Evolutionary conservation across 306 rosid genomes (phyloP).

Genomic region (Rubus parviflorus): DNA sequence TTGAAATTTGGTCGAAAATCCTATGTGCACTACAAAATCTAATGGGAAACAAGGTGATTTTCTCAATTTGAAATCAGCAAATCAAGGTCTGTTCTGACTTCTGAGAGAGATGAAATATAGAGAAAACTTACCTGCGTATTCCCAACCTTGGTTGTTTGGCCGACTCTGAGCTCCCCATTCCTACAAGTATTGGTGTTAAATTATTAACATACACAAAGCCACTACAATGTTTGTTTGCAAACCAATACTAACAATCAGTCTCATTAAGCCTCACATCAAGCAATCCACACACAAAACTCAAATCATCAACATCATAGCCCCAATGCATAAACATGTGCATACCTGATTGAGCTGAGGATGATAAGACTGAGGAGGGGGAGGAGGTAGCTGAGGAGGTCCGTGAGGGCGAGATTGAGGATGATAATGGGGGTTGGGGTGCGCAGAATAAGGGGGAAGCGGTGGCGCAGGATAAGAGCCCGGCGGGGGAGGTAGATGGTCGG

Average conservation of each 20-base stretch:
- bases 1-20: neutral
- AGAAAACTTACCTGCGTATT: slow-evolving; percentile 54
- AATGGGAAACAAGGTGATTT: neutral
- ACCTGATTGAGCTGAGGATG: slow-evolving; percentile 41
- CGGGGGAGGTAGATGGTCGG: slow-evolving; percentile 38
- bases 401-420: slow-evolving; percentile 51
- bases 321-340: neutral
- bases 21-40: neutral
- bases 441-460: slow-evolving; percentile 43
- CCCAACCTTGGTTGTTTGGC: slow-evolving; percentile 62
- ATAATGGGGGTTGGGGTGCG: slow-evolving; percentile 49
- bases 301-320: neutral
- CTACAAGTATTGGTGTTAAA: slow-evolving; percentile 35
- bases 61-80: neutral
- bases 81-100: no score
- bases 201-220: neutral
- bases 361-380: slow-evolving; percentile 60
- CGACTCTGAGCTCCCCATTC: slow-evolving; percentile 76
- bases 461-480: slow-evolving; percentile 55
- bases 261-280: neutral
- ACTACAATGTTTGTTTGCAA: neutral
- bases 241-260: neutral
- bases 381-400: slow-evolving; percentile 43
- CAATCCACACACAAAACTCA: neutral
- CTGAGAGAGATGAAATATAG: neutral